A percentile compares a stretch with the other conserved stretches of the same genome.
Evolutionary conservation across 139 green algal genomes (phyloP).

Genomic region (Chlorella vulgaris): DNA sequence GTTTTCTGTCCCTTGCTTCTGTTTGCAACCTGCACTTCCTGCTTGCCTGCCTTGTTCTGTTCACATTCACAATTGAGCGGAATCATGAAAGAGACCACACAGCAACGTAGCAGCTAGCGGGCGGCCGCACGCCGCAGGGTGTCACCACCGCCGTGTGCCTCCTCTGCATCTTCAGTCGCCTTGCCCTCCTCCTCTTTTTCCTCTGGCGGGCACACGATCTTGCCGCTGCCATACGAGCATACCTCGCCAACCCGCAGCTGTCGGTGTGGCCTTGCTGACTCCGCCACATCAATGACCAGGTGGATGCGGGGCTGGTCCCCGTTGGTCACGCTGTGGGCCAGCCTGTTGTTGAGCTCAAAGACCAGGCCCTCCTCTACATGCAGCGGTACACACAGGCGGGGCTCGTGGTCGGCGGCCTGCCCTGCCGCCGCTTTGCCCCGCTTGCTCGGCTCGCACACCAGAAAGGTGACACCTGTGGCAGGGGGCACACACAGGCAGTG

Average conservation of each 20-base stretch:
- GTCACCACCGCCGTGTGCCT: no score
- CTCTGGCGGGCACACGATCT: slow-evolving; percentile 15
- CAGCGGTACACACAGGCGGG: slow-evolving; percentile 44
- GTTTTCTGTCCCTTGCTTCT: no score
- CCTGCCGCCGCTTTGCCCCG: not conserved
- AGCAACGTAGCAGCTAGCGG: no score
- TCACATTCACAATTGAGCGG: no score
- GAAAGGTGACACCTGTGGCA: slow-evolving; percentile 1
- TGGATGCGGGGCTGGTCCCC: slow-evolving; percentile 54
- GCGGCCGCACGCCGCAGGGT: no score
- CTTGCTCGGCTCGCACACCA: slow-evolving; percentile 5
- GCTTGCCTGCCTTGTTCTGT: no score
- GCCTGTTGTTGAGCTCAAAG: slow-evolving; percentile 76
- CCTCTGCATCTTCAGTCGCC: no score
- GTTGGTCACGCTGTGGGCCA: slow-evolving; percentile 57
- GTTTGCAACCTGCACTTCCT: no score
- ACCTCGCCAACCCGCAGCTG: slow-evolving; percentile 52
- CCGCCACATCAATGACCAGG: slow-evolving; percentile 65
- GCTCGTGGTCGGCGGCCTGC: not conserved
- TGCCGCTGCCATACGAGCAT: slow-evolving; percentile 48
- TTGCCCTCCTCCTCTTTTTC: not conserved
- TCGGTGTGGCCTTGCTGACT: slow-evolving; percentile 36
- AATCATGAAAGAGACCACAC: no score
- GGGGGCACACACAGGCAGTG: not conserved
- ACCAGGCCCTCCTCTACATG: slow-evolving; percentile 64